Base-by-base conservation (phyloP, 345 rosid species). In the Punica granatum region DNA sequence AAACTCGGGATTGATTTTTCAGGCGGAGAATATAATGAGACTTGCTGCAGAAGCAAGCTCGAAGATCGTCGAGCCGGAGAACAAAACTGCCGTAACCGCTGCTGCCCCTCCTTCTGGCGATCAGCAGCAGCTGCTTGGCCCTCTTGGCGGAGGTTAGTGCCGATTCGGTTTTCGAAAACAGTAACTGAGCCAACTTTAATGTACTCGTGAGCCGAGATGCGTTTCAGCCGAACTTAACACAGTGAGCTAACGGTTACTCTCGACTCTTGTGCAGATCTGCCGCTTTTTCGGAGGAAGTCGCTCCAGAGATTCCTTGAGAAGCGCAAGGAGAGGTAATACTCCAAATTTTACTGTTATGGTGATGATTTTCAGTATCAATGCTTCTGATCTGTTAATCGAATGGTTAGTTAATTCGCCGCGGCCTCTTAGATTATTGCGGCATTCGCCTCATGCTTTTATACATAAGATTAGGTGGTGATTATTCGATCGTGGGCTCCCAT, bases 281-380 rank as follows among this genome's bases (percentile, higher is more conserved):
- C 97, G 0, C 79, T 87, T 43, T 81, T 85, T 23, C 69, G 99
- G 63, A 75, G 74, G 76, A 91, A 80, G 71, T 94, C 99, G 39
- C 77, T 94, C 60, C 85, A 84, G 84, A 84, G 92, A 71, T 94
- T 94, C 73, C 75, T 94, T 41, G 95, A 86, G 85, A 94, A 89
- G 72, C 97, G 97, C 37, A 94, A 86, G 70, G 95, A 85, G 75
- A 89, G 99, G 97, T 91, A 82, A 78, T 36, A 11, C 9, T 15
- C 35, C 33, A 58, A 37, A 13, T 14, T 37, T 11, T 37, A 4
- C 5, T 37, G 41, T 11, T 11, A 5, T 11, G 41, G 11, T 37
- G 11, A 5, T 5, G 11, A 11, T 37, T 37, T 37, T 4, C 41
- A 37, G 5, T 11, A 11, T 37, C 11, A 37, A 11, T n/a, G n/a